Conservation (phyloP, 2,329 filamentous ascomycete genomes). For the Aspergillus fischeri region DNA sequence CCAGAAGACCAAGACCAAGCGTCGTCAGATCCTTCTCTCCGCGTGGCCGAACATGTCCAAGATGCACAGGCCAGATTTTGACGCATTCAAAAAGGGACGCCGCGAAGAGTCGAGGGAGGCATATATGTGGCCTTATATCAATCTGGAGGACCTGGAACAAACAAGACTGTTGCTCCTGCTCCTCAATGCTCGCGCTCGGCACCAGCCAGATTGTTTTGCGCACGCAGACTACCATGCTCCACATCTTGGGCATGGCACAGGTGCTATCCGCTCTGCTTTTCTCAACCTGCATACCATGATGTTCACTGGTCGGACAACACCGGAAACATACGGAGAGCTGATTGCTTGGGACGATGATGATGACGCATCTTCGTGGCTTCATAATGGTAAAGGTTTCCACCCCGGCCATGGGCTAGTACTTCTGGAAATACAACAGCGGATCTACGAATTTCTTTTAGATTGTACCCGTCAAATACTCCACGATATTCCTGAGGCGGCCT, state of each 20-base stretch:
- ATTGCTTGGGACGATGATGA: slow-evolving; percentile 33
- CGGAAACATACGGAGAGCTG: slow-evolving; percentile 35
- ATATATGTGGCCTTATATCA: slow-evolving; percentile 54
- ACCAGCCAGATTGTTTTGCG: slow-evolving; percentile 48
- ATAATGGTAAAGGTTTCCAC: slow-evolving; percentile 33
- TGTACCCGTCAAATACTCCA: slow-evolving; percentile 45
- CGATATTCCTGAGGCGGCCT: slow-evolving; percentile 37
- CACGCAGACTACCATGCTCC: slow-evolving; percentile 40
- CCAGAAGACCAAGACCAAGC: slow-evolving; percentile 50
- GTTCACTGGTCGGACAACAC: slow-evolving; percentile 25
- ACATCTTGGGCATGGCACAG: slow-evolving; percentile 25
- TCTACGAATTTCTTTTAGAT: slow-evolving; percentile 48
- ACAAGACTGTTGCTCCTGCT: slow-evolving; percentile 47
- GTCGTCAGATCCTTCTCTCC: slow-evolving; percentile 44
- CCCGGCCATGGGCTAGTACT: slow-evolving; percentile 49
- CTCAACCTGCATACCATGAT: slow-evolving; percentile 33
- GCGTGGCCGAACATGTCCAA: slow-evolving; percentile 50
- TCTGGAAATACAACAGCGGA: slow-evolving; percentile 49
- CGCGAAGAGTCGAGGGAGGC: slow-evolving; percentile 26
- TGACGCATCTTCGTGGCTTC: slow-evolving; percentile 38
- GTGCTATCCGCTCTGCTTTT: slow-evolving; percentile 21
- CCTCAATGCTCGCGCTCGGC: slow-evolving; percentile 49
- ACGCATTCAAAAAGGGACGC: slow-evolving; percentile 21
- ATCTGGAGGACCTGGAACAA: slow-evolving; percentile 52
- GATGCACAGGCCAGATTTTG: slow-evolving; percentile 52